Evolutionary conservation across 352 stramenopile genomes (phyloP).

Genomic region (Globisporangium heterothallicum): DNA sequence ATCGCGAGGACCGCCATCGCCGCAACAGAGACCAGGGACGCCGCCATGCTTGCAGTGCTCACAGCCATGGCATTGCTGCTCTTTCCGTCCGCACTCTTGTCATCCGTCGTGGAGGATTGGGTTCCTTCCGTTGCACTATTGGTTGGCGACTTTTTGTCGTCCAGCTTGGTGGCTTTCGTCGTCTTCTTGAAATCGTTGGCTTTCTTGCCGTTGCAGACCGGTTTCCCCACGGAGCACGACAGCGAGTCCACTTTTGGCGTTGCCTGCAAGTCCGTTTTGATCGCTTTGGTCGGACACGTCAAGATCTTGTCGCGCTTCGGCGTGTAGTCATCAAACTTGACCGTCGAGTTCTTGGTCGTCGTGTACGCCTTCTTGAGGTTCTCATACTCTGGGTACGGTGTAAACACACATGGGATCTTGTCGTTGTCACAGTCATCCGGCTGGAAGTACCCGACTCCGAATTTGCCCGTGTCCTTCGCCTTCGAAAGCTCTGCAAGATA

Average conservation of each 20-base stretch:
- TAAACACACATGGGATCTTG: slow-evolving; percentile 43
- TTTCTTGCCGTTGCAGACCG: slow-evolving; percentile 47
- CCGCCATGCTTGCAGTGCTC: background rate
- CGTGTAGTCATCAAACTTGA: slow-evolving; percentile 34
- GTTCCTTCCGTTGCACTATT: slow-evolving; percentile 8
- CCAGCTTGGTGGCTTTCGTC: slow-evolving; percentile 3
- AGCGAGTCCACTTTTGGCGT: slow-evolving; percentile 40
- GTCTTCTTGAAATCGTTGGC: slow-evolving; percentile 54
- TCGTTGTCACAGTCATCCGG: slow-evolving; percentile 66
- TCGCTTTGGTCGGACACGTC: slow-evolving; percentile 26
- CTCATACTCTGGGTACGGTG: slow-evolving; percentile 63
- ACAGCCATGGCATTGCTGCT: background rate
- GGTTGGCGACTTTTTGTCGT: slow-evolving; percentile 8
- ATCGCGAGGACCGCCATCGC: slow-evolving; percentile 1
- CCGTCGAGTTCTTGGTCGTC: slow-evolving; percentile 48
- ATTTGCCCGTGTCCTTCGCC: slow-evolving; percentile 47
- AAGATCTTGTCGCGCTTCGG: slow-evolving; percentile 30
- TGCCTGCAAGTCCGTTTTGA: slow-evolving; percentile 18
- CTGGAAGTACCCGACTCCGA: slow-evolving; percentile 67
- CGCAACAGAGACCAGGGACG: slow-evolving; percentile 1
- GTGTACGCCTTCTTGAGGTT: slow-evolving; percentile 76
- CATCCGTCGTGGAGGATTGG: background rate
- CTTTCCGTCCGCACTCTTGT: background rate
- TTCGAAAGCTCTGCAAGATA: slow-evolving; percentile 19
- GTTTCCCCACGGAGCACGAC: slow-evolving; percentile 43